phyloP scores from a whole-genome alignment of 2,329 filamentous ascomycete genomes.

The Fusarium sp. region DNA sequence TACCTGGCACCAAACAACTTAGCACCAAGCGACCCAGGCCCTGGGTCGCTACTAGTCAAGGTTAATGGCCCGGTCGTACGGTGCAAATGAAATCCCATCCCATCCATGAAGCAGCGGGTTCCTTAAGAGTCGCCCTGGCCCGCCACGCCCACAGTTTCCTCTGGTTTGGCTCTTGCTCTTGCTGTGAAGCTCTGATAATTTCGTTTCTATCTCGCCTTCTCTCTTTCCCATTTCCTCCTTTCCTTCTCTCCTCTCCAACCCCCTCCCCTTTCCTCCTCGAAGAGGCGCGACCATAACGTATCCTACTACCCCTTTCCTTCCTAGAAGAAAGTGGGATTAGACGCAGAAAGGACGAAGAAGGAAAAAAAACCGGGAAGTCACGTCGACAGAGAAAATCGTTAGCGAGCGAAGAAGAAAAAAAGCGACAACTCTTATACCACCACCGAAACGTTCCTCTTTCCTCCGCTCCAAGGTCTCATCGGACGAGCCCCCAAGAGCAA shows the following conservation, averaged over 20 bases:
- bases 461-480: slow-evolving; percentile 35
- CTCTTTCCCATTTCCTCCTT: slow-evolving; percentile 15
- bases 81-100: slow-evolving; percentile 46
- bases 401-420: slow-evolving; percentile 34
- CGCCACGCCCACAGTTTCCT: slow-evolving; percentile 41
- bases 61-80: slow-evolving; percentile 47
- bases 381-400: slow-evolving; percentile 14
- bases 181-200: slow-evolving; percentile 40
- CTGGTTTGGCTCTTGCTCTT: slow-evolving; percentile 38
- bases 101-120: slow-evolving; percentile 20
- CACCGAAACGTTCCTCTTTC: slow-evolving; percentile 25
- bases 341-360: slow-evolving; percentile 3
- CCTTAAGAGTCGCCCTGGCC: slow-evolving; percentile 45
- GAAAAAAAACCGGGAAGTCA: slow-evolving; percentile 31
- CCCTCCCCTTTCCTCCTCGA: slow-evolving; percentile 17
- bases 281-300: slow-evolving; percentile 6
- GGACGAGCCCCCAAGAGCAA: slow-evolving; percentile 38
- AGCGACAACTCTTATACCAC: slow-evolving; percentile 30
- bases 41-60: slow-evolving; percentile 43
- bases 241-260: slow-evolving; percentile 12
- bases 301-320: slow-evolving; percentile 8
- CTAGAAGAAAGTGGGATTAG: slow-evolving; percentile 24
- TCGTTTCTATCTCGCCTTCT: slow-evolving; percentile 39
- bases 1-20: slow-evolving; percentile 43
- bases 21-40: slow-evolving; percentile 42